Conservation (phyloP, 2,329 filamentous ascomycete species). For the Remersonia thermophila region DNA sequence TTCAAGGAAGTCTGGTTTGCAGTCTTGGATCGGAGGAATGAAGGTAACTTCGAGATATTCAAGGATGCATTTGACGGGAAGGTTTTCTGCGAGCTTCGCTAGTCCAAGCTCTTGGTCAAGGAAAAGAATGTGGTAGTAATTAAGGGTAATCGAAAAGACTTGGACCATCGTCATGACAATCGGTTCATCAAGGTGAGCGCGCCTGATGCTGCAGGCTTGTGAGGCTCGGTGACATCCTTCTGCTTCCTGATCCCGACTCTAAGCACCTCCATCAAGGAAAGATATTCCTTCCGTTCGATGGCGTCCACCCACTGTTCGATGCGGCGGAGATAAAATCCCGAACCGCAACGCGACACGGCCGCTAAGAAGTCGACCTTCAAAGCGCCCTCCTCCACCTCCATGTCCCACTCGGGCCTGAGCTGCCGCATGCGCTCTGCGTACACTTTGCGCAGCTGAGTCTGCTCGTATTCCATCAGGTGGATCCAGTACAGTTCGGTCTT, state of each 20-base stretch:
- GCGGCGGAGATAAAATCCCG: slow-evolving; percentile 14
- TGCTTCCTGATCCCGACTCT: slow-evolving; percentile 14
- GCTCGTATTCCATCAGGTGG: slow-evolving; percentile 29
- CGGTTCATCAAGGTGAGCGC: slow-evolving; percentile 2
- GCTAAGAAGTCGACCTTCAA: slow-evolving; percentile 24
- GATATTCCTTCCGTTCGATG: slow-evolving; percentile 12
- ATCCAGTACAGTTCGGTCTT: slow-evolving; percentile 28
- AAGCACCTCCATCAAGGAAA: slow-evolving; percentile 14
- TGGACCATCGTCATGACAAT: slow-evolving; percentile 3
- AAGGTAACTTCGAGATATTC: slow-evolving; percentile 41
- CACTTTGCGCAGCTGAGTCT: slow-evolving; percentile 24
- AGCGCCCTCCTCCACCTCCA: slow-evolving; percentile 14
- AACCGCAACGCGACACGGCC: slow-evolving; percentile 15
- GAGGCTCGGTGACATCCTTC: neutral
- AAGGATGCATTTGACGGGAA: slow-evolving; percentile 28
- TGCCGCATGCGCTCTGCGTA: slow-evolving; percentile 23
- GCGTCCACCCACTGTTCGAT: slow-evolving; percentile 18
- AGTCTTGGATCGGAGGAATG: slow-evolving; percentile 34
- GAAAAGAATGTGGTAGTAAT: no score
- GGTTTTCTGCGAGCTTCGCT: slow-evolving; percentile 11
- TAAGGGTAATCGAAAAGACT: no score
- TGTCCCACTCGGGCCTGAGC: slow-evolving; percentile 23
- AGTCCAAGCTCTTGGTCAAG: neutral
- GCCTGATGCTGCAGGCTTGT: neutral
- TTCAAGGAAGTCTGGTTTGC: slow-evolving; percentile 55